phyloP scores from a whole-genome alignment of 352 stramenopile species.

The Blastocystis sp. region DNA sequence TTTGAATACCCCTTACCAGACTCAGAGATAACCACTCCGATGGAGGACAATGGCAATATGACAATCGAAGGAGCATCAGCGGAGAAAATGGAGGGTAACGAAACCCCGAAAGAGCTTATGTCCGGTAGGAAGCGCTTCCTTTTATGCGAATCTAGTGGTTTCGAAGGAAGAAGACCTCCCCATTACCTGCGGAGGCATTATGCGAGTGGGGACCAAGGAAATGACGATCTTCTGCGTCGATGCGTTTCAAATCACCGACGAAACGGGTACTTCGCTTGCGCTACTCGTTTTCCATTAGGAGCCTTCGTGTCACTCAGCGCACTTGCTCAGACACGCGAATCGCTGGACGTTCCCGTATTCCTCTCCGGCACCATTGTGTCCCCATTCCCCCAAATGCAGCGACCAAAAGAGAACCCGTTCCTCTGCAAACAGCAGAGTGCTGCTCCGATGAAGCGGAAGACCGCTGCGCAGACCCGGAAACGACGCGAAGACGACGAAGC shows the following conservation, averaged over 20 bases:
- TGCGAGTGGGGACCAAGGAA: background rate
- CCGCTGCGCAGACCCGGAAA: background rate
- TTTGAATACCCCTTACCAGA: too few species aligned
- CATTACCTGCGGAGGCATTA: background rate
- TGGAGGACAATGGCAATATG: too few species aligned
- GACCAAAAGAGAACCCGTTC: conserved; percentile 14
- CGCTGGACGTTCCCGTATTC: background rate
- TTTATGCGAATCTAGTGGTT: background rate
- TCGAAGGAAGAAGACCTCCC: conserved; percentile 44
- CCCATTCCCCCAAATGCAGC: conserved; percentile 16
- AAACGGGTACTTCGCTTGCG: background rate
- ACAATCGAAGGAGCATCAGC: too few species aligned
- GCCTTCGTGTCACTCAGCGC: conserved; percentile 26
- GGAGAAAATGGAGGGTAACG: too few species aligned
- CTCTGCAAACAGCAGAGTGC: background rate
- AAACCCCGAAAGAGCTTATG: too few species aligned
- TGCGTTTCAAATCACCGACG: conserved; percentile 38
- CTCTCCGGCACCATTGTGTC: conserved; percentile 22
- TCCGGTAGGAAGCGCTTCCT: too few species aligned
- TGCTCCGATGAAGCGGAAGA: background rate
- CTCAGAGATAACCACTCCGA: too few species aligned
- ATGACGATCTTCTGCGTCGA: conserved; percentile 49
- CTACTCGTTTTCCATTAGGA: background rate
- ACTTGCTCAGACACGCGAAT: conserved; percentile 16
- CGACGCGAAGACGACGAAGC: too few species aligned